Evolutionary conservation across 352 stramenopile species (phyloP).

Genomic region (Peronospora farinosa): DNA sequence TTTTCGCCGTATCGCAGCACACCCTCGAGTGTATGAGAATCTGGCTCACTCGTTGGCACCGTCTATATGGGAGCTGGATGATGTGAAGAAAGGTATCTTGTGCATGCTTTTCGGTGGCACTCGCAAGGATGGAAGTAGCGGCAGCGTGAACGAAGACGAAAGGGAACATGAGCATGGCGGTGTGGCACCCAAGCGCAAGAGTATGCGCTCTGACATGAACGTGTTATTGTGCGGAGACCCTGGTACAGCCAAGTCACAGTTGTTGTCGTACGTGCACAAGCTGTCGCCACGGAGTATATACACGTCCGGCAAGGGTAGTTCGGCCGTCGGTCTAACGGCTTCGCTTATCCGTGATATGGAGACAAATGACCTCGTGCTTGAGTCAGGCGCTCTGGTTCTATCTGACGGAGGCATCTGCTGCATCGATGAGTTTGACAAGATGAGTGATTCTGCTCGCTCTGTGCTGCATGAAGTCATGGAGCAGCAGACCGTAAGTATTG

Average conservation of each 20-base stretch:
- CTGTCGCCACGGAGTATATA: conserved; percentile 96
- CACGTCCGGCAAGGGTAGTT: conserved; percentile 97
- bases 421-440: conserved; percentile 99
- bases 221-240: conserved; percentile 97
- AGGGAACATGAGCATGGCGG: conserved; percentile 29
- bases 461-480: conserved; percentile 99
- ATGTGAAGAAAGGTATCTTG: conserved; percentile 98
- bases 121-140: conserved; percentile 59
- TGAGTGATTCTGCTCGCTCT: conserved; percentile 94
- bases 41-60: conserved; percentile 73
- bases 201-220: conserved; percentile 95
- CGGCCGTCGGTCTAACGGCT: conserved; percentile 97
- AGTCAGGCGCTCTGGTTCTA: conserved; percentile 94
- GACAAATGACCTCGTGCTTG: conserved; percentile 95
- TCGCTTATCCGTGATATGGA: conserved; percentile 95
- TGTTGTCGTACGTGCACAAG: conserved; percentile 96
- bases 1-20: conserved; percentile 67
- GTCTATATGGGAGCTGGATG: conserved; percentile 93
- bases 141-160: conserved; percentile 41
- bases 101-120: conserved; percentile 99
- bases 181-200: conserved; percentile 46
- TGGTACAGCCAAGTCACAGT: conserved; percentile 96
- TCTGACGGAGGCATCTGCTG: conserved; percentile 97
- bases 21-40: conserved; percentile 80
- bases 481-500: conserved; percentile 97